Conservation (phyloP, 108 stramenopile genomes). For the Cyclostephanos invisitatus region DNA sequence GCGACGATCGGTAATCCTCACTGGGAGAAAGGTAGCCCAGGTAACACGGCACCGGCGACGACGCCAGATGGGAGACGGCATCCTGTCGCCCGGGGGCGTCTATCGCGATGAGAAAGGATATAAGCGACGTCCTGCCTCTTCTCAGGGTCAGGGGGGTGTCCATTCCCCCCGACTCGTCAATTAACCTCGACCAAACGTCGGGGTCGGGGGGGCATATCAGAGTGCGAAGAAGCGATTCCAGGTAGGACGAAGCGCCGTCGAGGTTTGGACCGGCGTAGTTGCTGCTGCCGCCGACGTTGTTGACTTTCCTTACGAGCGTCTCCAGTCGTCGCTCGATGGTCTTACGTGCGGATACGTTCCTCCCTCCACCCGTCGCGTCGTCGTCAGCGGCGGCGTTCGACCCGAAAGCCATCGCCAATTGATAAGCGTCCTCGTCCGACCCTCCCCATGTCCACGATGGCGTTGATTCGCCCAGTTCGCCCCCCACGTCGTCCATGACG, state of each 20-base stretch:
- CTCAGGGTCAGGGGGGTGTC: constrained; percentile 33
- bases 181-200: constrained; percentile 24
- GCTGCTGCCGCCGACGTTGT: not conserved
- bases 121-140: constrained; percentile 37
- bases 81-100: constrained; percentile 41
- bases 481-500: not conserved
- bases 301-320: constrained; percentile 20
- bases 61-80: not conserved
- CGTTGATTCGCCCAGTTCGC: not conserved
- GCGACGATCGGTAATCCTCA: not conserved
- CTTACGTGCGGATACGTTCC: not conserved
- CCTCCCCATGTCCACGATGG: constrained; percentile 5
- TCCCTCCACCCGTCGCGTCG: not conserved
- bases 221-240: constrained; percentile 30
- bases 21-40: constrained; percentile 39
- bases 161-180: constrained; percentile 32
- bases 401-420: constrained; percentile 40
- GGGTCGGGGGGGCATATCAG: constrained; percentile 29
- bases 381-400: not conserved
- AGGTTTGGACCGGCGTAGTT: constrained; percentile 12
- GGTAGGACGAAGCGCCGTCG: constrained; percentile 33
- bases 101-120: constrained; percentile 31
- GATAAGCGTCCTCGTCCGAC: constrained; percentile 26
- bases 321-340: constrained; percentile 38
- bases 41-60: constrained; percentile 39